Evolutionary conservation across 208 protist genomes (phyloP), one percentile per base, ranked within the genome.

Genomic region (Acanthamoeba culbertsoni): DNA sequence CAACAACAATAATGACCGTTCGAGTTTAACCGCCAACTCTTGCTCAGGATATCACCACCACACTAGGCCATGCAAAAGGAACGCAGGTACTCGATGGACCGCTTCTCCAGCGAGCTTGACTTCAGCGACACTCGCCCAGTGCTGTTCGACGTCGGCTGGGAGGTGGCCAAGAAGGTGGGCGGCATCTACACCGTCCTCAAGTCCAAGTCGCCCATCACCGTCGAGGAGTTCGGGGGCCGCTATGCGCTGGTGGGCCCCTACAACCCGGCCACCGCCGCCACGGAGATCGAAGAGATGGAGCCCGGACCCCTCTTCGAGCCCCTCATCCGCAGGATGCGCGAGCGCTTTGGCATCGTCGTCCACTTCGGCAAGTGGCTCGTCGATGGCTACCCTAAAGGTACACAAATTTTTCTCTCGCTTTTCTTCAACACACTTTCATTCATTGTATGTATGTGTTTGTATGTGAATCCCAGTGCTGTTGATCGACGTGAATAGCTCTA

Each of bases 151-250:
- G 46, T 96, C 42, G 93, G 94, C 8, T 96, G 95, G 95, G 95
- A 96, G 71, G 95, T 95, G 23, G 73, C 71, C 93, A 97, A 96
- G 90, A 97, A 97, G 59, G 95, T 97, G 6, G 97, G 97, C 73
- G 97, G 97, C 73, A 97, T 98, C 77, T 97, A 98, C 84, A 98
- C 96, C 14, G 97, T 98, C 16, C 90, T 98, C 73, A 93, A 93
- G 55, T 92, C 95, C 14, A 98, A 98, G 93, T 93, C 96, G 33
- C 95, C 95, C 18, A 46, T 55, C 10, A 95, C 90, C 1, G 92
- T 93, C 53, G 48, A 51, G 31, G 82, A 91, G 45, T 88, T 93
- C 20, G 96, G 94, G 31, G 96, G 95, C 20, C 91, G 93, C 86
- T 95, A 93, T 62, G 88, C 91, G 46, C 68, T 95, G 28, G 88